phyloP scores from a whole-genome alignment of 352 stramenopile genomes.

The Thraustochytrium sp. region DNA sequence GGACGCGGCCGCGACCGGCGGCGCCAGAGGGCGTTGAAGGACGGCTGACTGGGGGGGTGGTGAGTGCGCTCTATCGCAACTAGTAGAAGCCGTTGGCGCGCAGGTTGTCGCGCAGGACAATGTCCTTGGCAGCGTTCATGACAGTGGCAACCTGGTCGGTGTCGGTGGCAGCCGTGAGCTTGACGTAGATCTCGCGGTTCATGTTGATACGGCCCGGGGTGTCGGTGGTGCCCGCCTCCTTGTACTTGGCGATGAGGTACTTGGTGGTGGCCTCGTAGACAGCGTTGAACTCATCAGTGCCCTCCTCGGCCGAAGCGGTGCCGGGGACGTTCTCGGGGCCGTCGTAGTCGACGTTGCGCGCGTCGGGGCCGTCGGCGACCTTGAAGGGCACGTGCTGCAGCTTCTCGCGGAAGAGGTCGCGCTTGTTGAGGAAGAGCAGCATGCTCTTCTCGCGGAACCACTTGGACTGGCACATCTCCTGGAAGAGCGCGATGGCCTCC shows the following conservation, averaged over 20 bases:
- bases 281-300: conserved; percentile 16
- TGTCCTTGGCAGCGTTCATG: conserved; percentile 58
- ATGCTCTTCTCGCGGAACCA: conserved; percentile 61
- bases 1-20: no score
- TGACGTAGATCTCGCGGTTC: conserved; percentile 54
- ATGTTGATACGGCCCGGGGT: conserved; percentile 58
- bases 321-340: background rate
- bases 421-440: conserved; percentile 66
- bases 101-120: conserved; percentile 56
- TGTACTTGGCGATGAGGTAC: conserved; percentile 51
- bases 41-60: background rate
- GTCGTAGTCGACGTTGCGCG: conserved; percentile 22
- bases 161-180: conserved; percentile 57
- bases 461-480: conserved; percentile 61
- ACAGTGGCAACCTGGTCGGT: conserved; percentile 54
- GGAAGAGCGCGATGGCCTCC: conserved; percentile 60
- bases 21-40: no score
- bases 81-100: conserved; percentile 46
- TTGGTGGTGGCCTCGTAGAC: conserved; percentile 39
- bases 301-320: conserved; percentile 3
- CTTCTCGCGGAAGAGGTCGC: conserved; percentile 61
- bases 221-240: conserved; percentile 54
- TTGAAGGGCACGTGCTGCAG: conserved; percentile 47
- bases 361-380: conserved; percentile 59
- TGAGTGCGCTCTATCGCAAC: background rate